phyloP scores from a whole-genome alignment of 1,284 basidiomycete genomes.

The Cryptococcus maquisensis region DNA sequence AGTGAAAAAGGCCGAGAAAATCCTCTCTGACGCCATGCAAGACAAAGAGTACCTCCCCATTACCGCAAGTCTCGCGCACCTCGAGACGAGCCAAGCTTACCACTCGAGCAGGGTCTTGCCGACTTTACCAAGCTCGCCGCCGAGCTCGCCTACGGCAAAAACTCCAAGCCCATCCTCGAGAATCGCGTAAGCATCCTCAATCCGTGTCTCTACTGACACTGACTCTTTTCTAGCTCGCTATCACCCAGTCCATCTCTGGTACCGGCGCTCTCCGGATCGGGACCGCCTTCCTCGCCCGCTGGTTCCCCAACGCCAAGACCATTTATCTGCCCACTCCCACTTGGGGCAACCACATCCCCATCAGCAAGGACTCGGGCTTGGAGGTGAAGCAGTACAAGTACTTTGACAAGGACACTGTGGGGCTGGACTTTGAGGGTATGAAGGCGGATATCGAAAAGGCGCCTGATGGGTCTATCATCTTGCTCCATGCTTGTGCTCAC shows the following conservation, averaged over 20 bases:
- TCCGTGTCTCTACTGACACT: neutral
- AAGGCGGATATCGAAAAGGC: conserved; percentile 67
- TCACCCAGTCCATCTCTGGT: conserved; percentile 94
- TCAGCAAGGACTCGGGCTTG: conserved; percentile 80
- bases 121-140: conserved; percentile 84
- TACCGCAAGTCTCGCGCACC: conserved; percentile 51
- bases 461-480: conserved; percentile 24
- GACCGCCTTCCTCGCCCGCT: conserved; percentile 78
- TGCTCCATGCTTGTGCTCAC: conserved; percentile 56
- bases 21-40: conserved; percentile 60
- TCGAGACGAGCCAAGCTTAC: neutral
- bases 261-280: conserved; percentile 97
- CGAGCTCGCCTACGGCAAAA: conserved; percentile 84
- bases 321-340: conserved; percentile 92
- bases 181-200: conserved; percentile 60
- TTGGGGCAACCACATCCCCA: conserved; percentile 93
- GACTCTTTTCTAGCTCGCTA: conserved; percentile 62
- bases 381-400: conserved; percentile 87
- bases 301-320: conserved; percentile 79
- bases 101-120: conserved; percentile 55
- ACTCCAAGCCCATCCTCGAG: conserved; percentile 70
- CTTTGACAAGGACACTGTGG: conserved; percentile 90
- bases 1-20: conserved; percentile 70
- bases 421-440: conserved; percentile 86
- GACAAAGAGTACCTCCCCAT: conserved; percentile 99